Evolutionary conservation across 331 rosid species (phyloP).

Genomic region (Rhamnella rubrinervis): DNA sequence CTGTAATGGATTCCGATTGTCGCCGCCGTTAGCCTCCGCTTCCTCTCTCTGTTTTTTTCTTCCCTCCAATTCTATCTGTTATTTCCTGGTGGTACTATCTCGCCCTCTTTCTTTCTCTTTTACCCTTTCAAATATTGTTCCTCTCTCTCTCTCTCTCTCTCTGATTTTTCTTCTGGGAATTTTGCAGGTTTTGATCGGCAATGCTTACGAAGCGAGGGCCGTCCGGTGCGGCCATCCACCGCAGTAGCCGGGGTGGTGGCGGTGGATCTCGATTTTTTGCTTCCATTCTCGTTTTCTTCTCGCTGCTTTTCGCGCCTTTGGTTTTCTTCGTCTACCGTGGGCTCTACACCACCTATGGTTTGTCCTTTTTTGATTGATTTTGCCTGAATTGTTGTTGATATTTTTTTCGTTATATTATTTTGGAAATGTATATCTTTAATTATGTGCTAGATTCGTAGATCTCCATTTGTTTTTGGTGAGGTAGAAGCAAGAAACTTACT

Average conservation of each 20-base stretch:
- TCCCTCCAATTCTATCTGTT: background rate
- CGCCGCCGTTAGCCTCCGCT: conserved; percentile 6
- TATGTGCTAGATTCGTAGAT: background rate
- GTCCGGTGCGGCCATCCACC: conserved; percentile 20
- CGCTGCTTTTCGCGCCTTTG: conserved; percentile 47
- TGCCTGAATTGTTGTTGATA: background rate
- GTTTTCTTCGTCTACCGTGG: conserved; percentile 56
- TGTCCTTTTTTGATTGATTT: conserved; percentile 24
- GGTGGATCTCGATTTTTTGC: conserved; percentile 50
- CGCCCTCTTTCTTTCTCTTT: background rate
- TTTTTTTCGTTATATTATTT: background rate
- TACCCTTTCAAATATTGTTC: background rate
- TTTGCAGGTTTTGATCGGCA: conserved; percentile 36
- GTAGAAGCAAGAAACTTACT: background rate
- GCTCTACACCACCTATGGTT: conserved; percentile 47
- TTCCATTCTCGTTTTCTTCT: conserved; percentile 39
- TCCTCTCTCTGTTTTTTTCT: background rate
- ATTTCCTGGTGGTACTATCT: background rate
- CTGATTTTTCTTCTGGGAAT: background rate
- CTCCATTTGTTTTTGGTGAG: background rate
- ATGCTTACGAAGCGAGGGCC: conserved; percentile 64
- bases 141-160: background rate
- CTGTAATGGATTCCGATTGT: conserved; percentile 19
- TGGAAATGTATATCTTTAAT: background rate
- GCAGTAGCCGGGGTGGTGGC: conserved; percentile 40